phyloP scores from a whole-genome alignment of 2,329 filamentous ascomycete genomes.

The Pseudodiploospora longispora region DNA sequence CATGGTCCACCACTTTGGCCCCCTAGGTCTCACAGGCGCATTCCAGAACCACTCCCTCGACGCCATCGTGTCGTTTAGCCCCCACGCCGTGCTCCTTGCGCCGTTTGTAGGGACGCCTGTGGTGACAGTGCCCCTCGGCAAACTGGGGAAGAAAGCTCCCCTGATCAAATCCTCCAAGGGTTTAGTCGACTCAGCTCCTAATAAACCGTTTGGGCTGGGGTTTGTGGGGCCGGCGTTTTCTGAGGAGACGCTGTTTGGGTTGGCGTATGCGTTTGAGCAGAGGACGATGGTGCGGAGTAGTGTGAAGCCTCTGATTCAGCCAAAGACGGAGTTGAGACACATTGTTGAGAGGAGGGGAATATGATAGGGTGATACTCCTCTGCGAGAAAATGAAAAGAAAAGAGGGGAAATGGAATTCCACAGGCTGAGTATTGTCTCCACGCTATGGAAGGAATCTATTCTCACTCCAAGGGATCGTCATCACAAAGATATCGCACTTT shows the following conservation, averaged over 20 bases:
- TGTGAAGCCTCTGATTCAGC: constrained; percentile 20
- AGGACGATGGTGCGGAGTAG: constrained; percentile 27
- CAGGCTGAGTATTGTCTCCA: too few species aligned
- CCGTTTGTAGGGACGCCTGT: constrained; percentile 52
- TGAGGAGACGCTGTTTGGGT: constrained; percentile 53
- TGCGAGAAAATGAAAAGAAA: too few species aligned
- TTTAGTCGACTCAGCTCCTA: constrained; percentile 40
- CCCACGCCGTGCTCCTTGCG: constrained; percentile 36
- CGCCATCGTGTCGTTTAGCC: constrained; percentile 53
- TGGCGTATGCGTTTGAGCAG: constrained; percentile 64
- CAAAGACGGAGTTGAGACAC: constrained; percentile 22
- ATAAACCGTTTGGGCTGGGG: constrained; percentile 51
- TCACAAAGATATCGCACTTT: too few species aligned
- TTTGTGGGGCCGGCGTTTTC: constrained; percentile 55
- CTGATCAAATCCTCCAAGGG: constrained; percentile 37
- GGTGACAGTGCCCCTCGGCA: constrained; percentile 55
- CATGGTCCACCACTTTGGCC: constrained; percentile 43
- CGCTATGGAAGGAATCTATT: too few species aligned
- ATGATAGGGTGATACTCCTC: not conserved
- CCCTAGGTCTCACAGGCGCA: constrained; percentile 51
- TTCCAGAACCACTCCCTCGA: constrained; percentile 48
- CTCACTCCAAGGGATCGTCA: too few species aligned
- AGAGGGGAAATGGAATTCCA: too few species aligned
- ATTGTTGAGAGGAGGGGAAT: constrained; percentile 2
- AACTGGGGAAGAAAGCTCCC: constrained; percentile 41